Evolutionary conservation across 306 rosid genomes (phyloP).

Genomic region (Inga oerstediana): DNA sequence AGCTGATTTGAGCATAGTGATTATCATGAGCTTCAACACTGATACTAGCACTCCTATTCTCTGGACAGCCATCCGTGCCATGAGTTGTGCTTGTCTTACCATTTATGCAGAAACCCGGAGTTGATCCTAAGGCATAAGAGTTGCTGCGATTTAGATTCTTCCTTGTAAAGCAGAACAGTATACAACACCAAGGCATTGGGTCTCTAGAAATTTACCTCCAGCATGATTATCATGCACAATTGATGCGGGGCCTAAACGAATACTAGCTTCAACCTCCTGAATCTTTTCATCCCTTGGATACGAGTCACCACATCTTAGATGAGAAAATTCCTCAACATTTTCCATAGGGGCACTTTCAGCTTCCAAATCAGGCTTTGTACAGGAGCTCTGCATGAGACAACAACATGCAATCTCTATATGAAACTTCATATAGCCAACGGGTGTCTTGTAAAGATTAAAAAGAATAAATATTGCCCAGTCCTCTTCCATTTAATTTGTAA

Average conservation of each 20-base stretch:
- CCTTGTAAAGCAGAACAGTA: constrained; percentile 19
- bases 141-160: constrained; percentile 36
- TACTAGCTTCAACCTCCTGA: constrained; percentile 50
- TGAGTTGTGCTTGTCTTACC: constrained; percentile 43
- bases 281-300: constrained; percentile 45
- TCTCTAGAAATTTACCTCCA: constrained; percentile 56
- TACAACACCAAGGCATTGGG: neutral
- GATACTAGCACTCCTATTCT: constrained; percentile 44
- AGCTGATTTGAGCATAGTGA: constrained; percentile 49
- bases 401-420: constrained; percentile 36
- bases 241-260: constrained; percentile 42
- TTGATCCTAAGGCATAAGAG: constrained; percentile 49
- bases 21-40: constrained; percentile 64
- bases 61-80: constrained; percentile 52
- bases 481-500: neutral
- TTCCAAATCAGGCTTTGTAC: constrained; percentile 87
- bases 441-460: neutral
- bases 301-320: constrained; percentile 44
- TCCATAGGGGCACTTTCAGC: constrained; percentile 59
- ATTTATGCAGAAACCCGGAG: constrained; percentile 35
- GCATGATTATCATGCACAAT: constrained; percentile 45
- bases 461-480: neutral
- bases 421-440: constrained; percentile 25
- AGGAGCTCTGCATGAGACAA: constrained; percentile 83
- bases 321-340: constrained; percentile 52